Conservation (phyloP, 768 basidiomycete species). For the Rhizopogon rudus region DNA sequence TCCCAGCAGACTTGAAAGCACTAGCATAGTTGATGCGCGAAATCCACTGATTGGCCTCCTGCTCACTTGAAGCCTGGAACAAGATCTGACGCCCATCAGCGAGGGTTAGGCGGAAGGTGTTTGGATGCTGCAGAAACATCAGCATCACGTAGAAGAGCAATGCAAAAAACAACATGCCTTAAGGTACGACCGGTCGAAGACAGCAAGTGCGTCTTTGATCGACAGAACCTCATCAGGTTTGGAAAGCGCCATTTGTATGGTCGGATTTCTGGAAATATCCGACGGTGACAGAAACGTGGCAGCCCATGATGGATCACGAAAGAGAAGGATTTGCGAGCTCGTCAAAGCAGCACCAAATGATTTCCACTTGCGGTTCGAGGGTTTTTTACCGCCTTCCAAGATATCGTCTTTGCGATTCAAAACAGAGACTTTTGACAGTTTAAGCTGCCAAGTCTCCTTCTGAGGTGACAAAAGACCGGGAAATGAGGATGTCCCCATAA, state of each 20-base stretch:
- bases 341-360: slow-evolving; percentile 82
- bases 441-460: slow-evolving; percentile 44
- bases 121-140: slow-evolving; percentile 41
- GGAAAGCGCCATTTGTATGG: slow-evolving; percentile 40
- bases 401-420: slow-evolving; percentile 81
- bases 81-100: slow-evolving; percentile 78
- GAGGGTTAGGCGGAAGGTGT: slow-evolving; percentile 76
- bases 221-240: slow-evolving; percentile 86
- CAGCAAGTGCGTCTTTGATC: slow-evolving; percentile 71
- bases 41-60: slow-evolving; percentile 88
- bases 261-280: slow-evolving; percentile 27
- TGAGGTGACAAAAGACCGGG: slow-evolving; percentile 15
- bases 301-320: slow-evolving; percentile 66
- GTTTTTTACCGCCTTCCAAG: slow-evolving; percentile 70
- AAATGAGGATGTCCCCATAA: slow-evolving; percentile 20
- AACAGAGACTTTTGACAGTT: slow-evolving; percentile 75
- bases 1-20: slow-evolving; percentile 79
- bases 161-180: slow-evolving; percentile 49
- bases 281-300: slow-evolving; percentile 40
- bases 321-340: slow-evolving; percentile 87
- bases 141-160: neutral
- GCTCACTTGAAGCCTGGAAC: slow-evolving; percentile 63
- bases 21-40: slow-evolving; percentile 91
- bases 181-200: slow-evolving; percentile 71
- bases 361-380: slow-evolving; percentile 82